These are phyloP conservation scores for Kodamaea jinghongensis DNA, from an alignment of 805 yeast genomes.

Conservation along the genomic window DNA sequence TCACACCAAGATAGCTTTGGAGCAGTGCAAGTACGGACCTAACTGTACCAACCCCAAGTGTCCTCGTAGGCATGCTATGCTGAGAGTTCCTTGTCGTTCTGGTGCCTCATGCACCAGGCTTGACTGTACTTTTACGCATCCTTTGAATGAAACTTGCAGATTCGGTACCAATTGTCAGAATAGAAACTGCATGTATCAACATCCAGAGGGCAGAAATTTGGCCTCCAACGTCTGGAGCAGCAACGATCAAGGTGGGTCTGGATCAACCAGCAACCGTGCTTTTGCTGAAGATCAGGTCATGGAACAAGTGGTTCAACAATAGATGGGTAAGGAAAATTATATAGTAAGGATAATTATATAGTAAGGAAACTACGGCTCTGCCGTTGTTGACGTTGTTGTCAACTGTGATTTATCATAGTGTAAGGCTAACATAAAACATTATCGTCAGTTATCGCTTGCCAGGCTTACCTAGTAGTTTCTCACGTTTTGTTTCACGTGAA, in stretches of 20 bases:
- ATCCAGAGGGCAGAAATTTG: constrained; percentile 69
- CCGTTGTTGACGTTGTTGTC: too few species aligned
- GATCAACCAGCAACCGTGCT: constrained; percentile 55
- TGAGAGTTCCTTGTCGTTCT: constrained; percentile 73
- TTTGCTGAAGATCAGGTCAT: constrained; percentile 76
- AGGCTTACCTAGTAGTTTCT: too few species aligned
- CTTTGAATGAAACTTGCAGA: constrained; percentile 74
- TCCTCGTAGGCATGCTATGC: constrained; percentile 79
- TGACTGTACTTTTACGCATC: constrained; percentile 84
- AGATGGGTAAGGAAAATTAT: constrained; percentile 1
- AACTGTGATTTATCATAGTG: too few species aligned
- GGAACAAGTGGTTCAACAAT: constrained; percentile 41
- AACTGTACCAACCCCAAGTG: constrained; percentile 77
- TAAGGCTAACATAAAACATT: too few species aligned
- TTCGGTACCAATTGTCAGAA: constrained; percentile 76
- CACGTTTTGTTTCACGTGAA: too few species aligned
- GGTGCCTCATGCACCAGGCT: constrained; percentile 75
- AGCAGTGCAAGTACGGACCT: constrained; percentile 78
- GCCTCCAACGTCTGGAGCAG: constrained; percentile 37
- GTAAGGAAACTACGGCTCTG: too few species aligned
- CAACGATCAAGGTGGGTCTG: constrained; percentile 20
- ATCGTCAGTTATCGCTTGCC: too few species aligned
- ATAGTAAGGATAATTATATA: too few species aligned
- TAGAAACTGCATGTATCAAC: constrained; percentile 66
- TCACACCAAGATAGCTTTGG: constrained; percentile 52